Evolutionary conservation across 257 asterid genomes (phyloP).

Genomic region (Ajuga chamaepitys): DNA sequence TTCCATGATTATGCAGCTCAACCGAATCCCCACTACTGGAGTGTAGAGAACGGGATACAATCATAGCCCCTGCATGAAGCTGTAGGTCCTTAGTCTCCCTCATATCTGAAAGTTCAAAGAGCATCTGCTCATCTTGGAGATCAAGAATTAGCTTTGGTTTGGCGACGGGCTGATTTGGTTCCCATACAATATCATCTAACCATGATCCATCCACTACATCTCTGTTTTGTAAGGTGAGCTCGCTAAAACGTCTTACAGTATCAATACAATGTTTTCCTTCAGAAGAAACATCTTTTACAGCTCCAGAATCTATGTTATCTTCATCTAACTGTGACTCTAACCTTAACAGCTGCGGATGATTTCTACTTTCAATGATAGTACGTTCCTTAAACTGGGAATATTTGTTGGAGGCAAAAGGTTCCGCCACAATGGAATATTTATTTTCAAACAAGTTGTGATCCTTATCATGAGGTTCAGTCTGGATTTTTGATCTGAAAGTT

Average conservation of each 20-base stretch:
- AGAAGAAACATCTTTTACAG: constrained; percentile 33
- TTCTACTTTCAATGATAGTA: constrained; percentile 24
- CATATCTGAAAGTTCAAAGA: constrained; percentile 74
- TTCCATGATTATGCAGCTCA: constrained; percentile 65
- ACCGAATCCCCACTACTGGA: constrained; percentile 47
- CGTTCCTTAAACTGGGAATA: constrained; percentile 18
- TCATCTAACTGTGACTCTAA: constrained; percentile 54
- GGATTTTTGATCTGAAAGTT: constrained; percentile 26
- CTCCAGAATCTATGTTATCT: constrained; percentile 26
- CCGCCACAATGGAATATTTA: constrained; percentile 38
- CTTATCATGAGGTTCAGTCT: constrained; percentile 32
- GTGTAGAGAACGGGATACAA: constrained; percentile 52
- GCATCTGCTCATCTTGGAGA: constrained; percentile 97
- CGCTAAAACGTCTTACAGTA: constrained; percentile 60
- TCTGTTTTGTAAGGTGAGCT: constrained; percentile 66
- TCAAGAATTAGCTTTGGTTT: constrained; percentile 86
- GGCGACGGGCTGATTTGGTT: constrained; percentile 47
- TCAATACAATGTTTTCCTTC: constrained; percentile 38
- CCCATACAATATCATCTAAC: constrained; percentile 87
- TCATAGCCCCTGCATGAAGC: constrained; percentile 97
- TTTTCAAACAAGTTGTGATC: constrained; percentile 29
- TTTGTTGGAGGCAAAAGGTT: constrained; percentile 56
- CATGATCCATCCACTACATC: constrained; percentile 79
- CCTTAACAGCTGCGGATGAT: constrained; percentile 86
- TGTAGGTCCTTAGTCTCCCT: constrained; percentile 51